These are phyloP conservation scores for Fusarium siculi DNA, from an alignment of 2,329 filamentous ascomycete species.

Conservation along the genomic window DNA sequence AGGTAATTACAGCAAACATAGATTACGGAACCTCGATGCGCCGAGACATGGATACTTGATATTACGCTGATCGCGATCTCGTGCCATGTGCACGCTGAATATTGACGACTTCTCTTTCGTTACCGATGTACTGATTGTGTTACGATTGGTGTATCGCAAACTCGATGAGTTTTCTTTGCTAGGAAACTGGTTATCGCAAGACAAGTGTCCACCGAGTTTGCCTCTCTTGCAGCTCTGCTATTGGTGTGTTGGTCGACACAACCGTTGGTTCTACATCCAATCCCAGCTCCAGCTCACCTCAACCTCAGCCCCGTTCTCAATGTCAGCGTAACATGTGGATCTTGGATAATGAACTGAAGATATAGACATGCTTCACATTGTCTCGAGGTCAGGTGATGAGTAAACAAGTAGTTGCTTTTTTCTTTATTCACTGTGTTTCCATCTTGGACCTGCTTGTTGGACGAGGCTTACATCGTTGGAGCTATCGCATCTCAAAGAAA, in stretches of 20 bases:
- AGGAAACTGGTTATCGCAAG: constrained; percentile 9
- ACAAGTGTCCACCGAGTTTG: constrained; percentile 21
- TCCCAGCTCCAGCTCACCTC: not conserved
- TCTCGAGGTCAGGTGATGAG: constrained; percentile 8
- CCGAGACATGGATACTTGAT: not conserved
- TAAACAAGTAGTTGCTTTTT: not conserved
- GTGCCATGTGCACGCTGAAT: not conserved
- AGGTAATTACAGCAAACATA: not conserved
- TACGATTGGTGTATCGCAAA: constrained; percentile 1
- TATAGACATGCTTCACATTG: not conserved
- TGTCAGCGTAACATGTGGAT: constrained; percentile 8
- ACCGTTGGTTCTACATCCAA: not conserved
- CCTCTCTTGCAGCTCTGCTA: not conserved
- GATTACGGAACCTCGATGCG: not conserved
- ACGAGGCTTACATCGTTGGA: not conserved
- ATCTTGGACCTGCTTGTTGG: not conserved
- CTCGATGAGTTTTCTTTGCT: not conserved
- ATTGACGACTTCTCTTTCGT: constrained; percentile 21
- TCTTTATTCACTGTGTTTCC: not conserved
- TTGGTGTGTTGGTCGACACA: constrained; percentile 30
- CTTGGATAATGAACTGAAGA: not conserved
- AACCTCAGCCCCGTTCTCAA: not conserved
- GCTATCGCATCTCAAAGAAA: constrained; percentile 38
- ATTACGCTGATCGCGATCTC: constrained; percentile 10
- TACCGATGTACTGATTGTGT: constrained; percentile 8